Percentiles rank a stretch among this genome's conserved stretches.
These are phyloP conservation scores for Erigeron canadensis DNA, from an alignment of 129 eudicot genomes.

Conservation along the genomic window DNA sequence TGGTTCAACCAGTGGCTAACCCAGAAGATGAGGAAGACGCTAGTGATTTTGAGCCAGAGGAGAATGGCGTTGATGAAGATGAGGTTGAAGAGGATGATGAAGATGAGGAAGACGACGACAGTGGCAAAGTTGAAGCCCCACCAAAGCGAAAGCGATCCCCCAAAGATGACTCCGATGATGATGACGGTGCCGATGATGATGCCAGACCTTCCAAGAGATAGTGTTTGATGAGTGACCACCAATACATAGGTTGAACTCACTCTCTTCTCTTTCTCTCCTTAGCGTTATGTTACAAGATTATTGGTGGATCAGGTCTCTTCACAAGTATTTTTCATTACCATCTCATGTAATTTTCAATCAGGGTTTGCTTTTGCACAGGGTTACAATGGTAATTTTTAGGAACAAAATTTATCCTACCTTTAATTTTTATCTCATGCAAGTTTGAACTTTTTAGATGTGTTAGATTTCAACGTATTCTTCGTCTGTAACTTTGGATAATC, in stretches of 20 bases:
- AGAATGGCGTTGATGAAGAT: not conserved
- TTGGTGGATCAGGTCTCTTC: slow-evolving; percentile 8
- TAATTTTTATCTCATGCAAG: slow-evolving; percentile 9
- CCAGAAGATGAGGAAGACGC: slow-evolving; percentile 93
- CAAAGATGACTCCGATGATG: slow-evolving; percentile 45
- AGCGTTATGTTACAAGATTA: not conserved
- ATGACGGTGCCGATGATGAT: slow-evolving; percentile 15
- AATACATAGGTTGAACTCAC: slow-evolving; percentile 31
- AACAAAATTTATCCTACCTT: slow-evolving; percentile 14
- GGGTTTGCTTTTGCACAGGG: slow-evolving; percentile 20
- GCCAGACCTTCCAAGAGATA: slow-evolving; percentile 82
- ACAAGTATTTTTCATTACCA: slow-evolving; percentile 4
- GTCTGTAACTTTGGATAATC: slow-evolving; percentile 1
- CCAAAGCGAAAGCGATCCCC: slow-evolving; percentile 65
- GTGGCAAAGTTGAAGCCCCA: slow-evolving; percentile 59
- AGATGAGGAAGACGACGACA: slow-evolving; percentile 40
- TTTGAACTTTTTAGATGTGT: slow-evolving; percentile 15
- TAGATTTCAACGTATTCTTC: not conserved
- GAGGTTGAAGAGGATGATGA: not conserved
- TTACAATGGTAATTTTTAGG: slow-evolving; percentile 15
- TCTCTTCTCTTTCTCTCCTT: slow-evolving; percentile 13
- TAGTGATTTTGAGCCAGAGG: slow-evolving; percentile 32
- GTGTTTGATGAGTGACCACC: slow-evolving; percentile 19
- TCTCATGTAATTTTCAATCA: slow-evolving; percentile 19
- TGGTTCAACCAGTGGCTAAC: slow-evolving; percentile 67